phyloP scores from a whole-genome alignment of 176 grass and related monocot species.

The Aegilops longissima region DNA sequence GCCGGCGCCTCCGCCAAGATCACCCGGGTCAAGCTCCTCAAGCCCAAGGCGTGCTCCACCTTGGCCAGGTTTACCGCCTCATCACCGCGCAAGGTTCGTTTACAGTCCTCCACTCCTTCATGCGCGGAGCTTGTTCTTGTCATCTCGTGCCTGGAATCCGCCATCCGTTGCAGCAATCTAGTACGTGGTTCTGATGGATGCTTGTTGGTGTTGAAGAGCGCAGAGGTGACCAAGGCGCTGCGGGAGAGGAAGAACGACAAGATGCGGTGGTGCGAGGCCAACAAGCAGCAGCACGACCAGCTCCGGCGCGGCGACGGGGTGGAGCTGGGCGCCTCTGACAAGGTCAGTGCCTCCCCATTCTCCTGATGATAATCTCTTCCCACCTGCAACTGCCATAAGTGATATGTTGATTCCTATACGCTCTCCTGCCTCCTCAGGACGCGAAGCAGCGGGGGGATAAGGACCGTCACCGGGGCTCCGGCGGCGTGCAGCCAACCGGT shows the following conservation, averaged over 20 bases:
- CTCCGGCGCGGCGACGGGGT: constrained; percentile 28
- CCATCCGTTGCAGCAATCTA: neutral
- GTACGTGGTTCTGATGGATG: neutral
- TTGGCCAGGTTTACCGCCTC: constrained; percentile 88
- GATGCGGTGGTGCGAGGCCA: constrained; percentile 72
- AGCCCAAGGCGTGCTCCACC: constrained; percentile 81
- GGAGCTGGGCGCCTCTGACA: constrained; percentile 13
- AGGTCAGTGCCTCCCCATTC: constrained; percentile 23
- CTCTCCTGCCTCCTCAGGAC: constrained; percentile 36
- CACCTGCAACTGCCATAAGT: neutral
- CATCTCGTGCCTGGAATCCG: neutral
- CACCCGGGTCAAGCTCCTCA: constrained; percentile 87
- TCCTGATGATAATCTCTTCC: neutral
- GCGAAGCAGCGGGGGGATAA: constrained; percentile 54
- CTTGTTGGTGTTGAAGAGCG: neutral
- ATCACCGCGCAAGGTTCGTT: constrained; percentile 87
- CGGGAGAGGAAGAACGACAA: constrained; percentile 78
- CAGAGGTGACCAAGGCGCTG: constrained; percentile 92
- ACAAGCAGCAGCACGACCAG: constrained; percentile 54
- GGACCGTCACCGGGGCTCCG: constrained; percentile 47
- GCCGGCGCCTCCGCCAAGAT: constrained; percentile 32
- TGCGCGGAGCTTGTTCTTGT: no score
- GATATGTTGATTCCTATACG: neutral
- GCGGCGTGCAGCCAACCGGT: neutral
- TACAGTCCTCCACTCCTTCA: neutral